phyloP scores from a whole-genome alignment of 148 eudicot species.

The Polygonum aviculare region DNA sequence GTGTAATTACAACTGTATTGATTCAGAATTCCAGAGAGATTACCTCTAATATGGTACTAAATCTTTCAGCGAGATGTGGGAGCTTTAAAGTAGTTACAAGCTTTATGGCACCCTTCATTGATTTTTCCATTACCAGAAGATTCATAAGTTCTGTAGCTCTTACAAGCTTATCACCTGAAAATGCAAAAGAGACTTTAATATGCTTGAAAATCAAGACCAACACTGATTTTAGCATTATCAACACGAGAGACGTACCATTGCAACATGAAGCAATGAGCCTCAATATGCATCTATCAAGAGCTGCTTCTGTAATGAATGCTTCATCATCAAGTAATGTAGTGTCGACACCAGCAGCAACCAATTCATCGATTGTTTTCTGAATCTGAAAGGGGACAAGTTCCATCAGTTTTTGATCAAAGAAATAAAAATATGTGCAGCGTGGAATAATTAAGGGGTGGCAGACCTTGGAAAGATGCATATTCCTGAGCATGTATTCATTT shows the following conservation, averaged over 20 bases:
- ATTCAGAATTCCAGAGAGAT: conserved; percentile 7
- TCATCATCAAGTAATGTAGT: conserved; percentile 68
- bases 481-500: conserved; percentile 77
- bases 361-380: conserved; percentile 62
- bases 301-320: conserved; percentile 63
- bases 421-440: neutral
- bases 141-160: conserved; percentile 91
- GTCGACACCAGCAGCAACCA: conserved; percentile 51
- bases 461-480: conserved; percentile 74
- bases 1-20: neutral
- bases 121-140: conserved; percentile 79
- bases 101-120: conserved; percentile 83
- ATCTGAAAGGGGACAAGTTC: conserved; percentile 36
- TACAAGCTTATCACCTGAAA: conserved; percentile 86
- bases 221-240: neutral
- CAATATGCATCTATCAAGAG: conserved; percentile 89
- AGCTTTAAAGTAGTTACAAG: conserved; percentile 88
- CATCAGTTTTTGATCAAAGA: neutral
- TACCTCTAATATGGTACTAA: conserved; percentile 82
- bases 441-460: neutral
- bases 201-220: conserved; percentile 1
- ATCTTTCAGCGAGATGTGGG: conserved; percentile 84
- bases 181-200: neutral
- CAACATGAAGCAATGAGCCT: conserved; percentile 96
- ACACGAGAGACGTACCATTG: conserved; percentile 44